These are phyloP conservation scores for Tricladium varicosporioides DNA, from an alignment of 2,329 filamentous ascomycete genomes.

Conservation along the genomic window DNA sequence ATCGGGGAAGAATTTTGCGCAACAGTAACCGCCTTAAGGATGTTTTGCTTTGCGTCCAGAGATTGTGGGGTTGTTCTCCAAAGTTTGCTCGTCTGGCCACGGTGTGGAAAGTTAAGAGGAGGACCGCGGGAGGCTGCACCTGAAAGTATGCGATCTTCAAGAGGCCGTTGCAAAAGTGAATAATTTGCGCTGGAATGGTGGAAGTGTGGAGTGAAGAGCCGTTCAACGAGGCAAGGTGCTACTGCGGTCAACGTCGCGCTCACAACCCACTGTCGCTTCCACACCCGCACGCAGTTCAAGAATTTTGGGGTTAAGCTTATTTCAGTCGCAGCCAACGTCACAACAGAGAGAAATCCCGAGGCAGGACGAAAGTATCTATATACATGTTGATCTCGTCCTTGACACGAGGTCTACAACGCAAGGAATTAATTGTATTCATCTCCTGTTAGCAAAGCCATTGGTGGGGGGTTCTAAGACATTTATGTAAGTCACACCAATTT, in stretches of 20 bases:
- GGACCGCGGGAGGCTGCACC: constrained; percentile 5
- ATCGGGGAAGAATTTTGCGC: not conserved
- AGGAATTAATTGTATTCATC: not conserved
- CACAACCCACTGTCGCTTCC: not conserved
- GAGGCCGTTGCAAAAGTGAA: not conserved
- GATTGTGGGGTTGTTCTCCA: constrained; percentile 8
- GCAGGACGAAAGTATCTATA: not conserved
- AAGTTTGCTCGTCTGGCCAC: constrained; percentile 7
- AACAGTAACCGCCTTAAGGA: not conserved
- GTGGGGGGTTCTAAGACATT: not conserved
- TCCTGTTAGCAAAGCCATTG: not conserved
- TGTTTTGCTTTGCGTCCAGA: not conserved
- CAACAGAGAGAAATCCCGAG: not conserved
- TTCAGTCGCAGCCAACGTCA: not conserved
- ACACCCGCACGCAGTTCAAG: not conserved
- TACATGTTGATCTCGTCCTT: not conserved
- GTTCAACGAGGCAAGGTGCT: not conserved
- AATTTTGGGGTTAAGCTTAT: not conserved
- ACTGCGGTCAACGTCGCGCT: not conserved
- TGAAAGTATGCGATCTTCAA: not conserved
- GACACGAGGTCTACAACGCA: not conserved
- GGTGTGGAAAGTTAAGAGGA: constrained; percentile 3
- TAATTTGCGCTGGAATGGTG: not conserved
- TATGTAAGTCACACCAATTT: not conserved
- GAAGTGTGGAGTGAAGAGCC: not conserved